Evolutionary conservation across 495 filamentous ascomycete genomes (phyloP), one percentile per base, ranked within the genome.

Genomic region (Tuber indicum): DNA sequence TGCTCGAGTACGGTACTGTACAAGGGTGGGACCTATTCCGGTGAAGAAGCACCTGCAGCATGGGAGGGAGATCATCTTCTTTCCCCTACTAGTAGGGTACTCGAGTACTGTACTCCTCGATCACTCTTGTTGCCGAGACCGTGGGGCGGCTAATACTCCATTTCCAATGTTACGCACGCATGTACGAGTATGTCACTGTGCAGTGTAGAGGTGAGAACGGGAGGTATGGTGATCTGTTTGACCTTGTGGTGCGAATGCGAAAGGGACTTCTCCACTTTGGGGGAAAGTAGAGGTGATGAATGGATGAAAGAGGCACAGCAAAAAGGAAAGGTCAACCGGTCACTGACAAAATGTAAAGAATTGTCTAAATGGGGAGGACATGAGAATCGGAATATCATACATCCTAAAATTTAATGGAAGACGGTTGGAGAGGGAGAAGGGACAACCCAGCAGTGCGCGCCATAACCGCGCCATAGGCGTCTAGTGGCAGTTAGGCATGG

Each of bases 341-440:
- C 8, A 19, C 47, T 32, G 58, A 9, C 9, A 41, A 71, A n/a
- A 58, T n/a, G 47, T 17, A 36, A 19, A 19, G 16, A 8, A 10
- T 41, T 1, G 32, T 32, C 32, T 2, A 14, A 1, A 19, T 23
- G 58, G 52, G 17, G 49, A 43, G 73, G 32, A 42, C 32, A 39
- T 71, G 76, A 71, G 58, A 76, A 71, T 44, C 58, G 49, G 23
- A 58, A 14, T 6, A 6, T 45, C 17, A 58, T n/a, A n/a, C n/a
- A n/a, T 58, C 49, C 49, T 9, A 41, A 41, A 41, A 41, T 41
- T 41, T 41, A 41, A 41, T 41, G 45, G 17, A 46, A 14, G 52
- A 7, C 0, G 3, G 19, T 6, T 5, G 16, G 52, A 5, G n/a
- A 58, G 8, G 8, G 52, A 19, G 26, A 36, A 16, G 4, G 5